Percentiles rank a stretch among this genome's conserved stretches.
Evolutionary conservation across 768 basidiomycete species (phyloP).

Genomic region (Nidularia pulvinata): DNA sequence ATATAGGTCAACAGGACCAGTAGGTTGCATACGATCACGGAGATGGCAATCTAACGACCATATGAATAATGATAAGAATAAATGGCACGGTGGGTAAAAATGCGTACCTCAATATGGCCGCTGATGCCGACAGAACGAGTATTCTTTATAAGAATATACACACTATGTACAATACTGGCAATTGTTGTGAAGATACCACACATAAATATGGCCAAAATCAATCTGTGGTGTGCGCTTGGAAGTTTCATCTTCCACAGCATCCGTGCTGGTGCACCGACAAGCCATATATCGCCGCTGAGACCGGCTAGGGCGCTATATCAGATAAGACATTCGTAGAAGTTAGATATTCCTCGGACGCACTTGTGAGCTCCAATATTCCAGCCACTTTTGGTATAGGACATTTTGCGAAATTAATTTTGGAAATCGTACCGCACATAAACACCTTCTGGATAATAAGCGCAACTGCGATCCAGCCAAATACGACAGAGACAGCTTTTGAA

Average conservation of each 20-base stretch:
- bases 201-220: not conserved
- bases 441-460: constrained; percentile 8
- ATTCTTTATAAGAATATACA: not conserved
- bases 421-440: constrained; percentile 4
- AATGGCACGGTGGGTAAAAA: too few relatives aligned
- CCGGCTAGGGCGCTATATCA: not conserved
- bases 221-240: not conserved
- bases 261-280: not conserved
- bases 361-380: not conserved
- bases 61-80: too few relatives aligned
- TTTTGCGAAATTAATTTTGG: not conserved
- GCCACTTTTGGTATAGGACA: not conserved
- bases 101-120: not conserved
- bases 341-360: not conserved
- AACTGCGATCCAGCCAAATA: constrained; percentile 4
- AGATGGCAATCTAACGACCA: not conserved
- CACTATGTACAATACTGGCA: not conserved
- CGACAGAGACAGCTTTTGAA: constrained; percentile 2
- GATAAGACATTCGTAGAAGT: not conserved
- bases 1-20: not conserved
- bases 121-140: not conserved
- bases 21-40: not conserved
- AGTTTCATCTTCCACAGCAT: not conserved
- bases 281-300: not conserved
- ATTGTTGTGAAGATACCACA: not conserved